These are phyloP conservation scores for Bassia scoparia DNA, from an alignment of 148 eudicot genomes.

Conservation along the genomic window DNA sequence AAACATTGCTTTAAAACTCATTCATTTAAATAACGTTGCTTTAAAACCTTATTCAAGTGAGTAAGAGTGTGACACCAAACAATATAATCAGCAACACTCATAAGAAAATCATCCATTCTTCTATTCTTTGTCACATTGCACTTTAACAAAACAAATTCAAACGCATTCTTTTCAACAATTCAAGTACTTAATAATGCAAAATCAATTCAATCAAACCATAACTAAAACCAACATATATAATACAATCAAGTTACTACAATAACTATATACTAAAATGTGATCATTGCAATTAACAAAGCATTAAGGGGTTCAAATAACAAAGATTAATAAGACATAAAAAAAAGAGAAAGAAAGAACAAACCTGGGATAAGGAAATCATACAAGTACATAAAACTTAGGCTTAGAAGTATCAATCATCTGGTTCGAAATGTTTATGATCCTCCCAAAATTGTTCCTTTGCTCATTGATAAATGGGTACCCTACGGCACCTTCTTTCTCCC, in stretches of 20 bases:
- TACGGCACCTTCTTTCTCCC: slow-evolving; percentile 28
- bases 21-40: too few species aligned
- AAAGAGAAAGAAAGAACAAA: slow-evolving; percentile 11
- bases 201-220: too few species aligned
- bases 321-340: background rate
- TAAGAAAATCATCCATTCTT: background rate
- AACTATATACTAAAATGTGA: background rate
- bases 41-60: too few species aligned
- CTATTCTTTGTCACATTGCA: background rate
- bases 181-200: too few species aligned
- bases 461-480: slow-evolving; percentile 84
- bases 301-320: background rate
- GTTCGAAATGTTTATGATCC: slow-evolving; percentile 71
- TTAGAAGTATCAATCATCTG: slow-evolving; percentile 86
- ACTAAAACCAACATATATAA: background rate
- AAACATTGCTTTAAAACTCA: too few species aligned
- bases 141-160: background rate
- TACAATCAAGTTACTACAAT: too few species aligned
- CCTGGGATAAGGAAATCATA: slow-evolving; percentile 99
- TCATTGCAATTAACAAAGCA: background rate
- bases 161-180: too few species aligned
- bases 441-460: slow-evolving; percentile 84
- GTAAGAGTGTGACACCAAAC: background rate
- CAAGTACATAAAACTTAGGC: slow-evolving; percentile 95
- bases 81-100: background rate